phyloP scores from a whole-genome alignment of 257 asterid species.

The Echium plantagineum region DNA sequence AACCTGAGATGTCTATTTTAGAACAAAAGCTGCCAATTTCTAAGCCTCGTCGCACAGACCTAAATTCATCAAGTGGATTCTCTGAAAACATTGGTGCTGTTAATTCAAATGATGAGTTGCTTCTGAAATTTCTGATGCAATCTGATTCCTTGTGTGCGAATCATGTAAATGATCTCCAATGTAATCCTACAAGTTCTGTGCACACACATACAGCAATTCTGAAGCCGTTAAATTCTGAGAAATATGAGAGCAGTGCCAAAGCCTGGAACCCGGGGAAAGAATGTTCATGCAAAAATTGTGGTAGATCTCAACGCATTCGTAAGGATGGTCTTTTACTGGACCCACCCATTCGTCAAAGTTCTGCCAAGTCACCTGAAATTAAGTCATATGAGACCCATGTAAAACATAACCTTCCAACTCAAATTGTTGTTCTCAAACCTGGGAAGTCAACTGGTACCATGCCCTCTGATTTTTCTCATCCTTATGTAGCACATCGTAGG shows the following conservation, averaged over 20 bases:
- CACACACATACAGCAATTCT: conserved; percentile 39
- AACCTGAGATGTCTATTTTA: conserved; percentile 41
- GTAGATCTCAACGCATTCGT: conserved; percentile 36
- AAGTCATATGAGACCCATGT: neutral
- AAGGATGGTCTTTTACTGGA: conserved; percentile 70
- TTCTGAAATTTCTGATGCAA: neutral
- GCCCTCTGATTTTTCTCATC: conserved; percentile 24
- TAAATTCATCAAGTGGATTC: conserved; percentile 13
- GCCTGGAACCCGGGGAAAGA: conserved; percentile 37
- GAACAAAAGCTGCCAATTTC: conserved; percentile 39
- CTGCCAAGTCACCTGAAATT: conserved; percentile 7
- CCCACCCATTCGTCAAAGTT: conserved; percentile 26
- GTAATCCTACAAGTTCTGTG: conserved; percentile 19
- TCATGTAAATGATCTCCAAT: conserved; percentile 37
- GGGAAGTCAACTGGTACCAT: conserved; percentile 13
- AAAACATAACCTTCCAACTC: conserved; percentile 4
- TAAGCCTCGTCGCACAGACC: conserved; percentile 19
- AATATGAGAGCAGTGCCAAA: conserved; percentile 35
- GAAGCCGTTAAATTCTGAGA: conserved; percentile 34
- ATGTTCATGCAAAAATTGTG: conserved; percentile 18
- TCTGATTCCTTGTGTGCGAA: conserved; percentile 32
- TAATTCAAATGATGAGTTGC: conserved; percentile 11
- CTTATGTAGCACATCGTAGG: conserved; percentile 21
- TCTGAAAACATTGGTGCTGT: conserved; percentile 36
- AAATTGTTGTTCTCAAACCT: conserved; percentile 3